phyloP scores from a whole-genome alignment of 2,329 filamentous ascomycete species.

The Aspergillus thermomutatus region DNA sequence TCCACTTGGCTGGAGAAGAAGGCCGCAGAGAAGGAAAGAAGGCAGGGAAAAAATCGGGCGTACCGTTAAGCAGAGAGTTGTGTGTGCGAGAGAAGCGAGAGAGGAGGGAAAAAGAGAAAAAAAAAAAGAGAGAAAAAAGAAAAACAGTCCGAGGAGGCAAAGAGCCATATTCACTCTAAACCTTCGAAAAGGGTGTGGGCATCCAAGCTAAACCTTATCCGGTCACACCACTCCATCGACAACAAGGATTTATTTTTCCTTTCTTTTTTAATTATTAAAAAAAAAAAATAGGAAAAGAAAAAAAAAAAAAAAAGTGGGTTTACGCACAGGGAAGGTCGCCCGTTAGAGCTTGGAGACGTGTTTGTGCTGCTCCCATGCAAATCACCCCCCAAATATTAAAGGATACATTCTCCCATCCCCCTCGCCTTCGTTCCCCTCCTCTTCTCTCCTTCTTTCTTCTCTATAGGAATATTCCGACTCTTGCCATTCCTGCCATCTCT shows the following conservation, averaged over 20 bases:
- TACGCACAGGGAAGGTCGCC: constrained; percentile 27
- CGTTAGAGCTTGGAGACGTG: constrained; percentile 27
- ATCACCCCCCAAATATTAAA: constrained; percentile 35
- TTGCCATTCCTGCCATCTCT: constrained; percentile 34
- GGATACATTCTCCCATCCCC: constrained; percentile 29
- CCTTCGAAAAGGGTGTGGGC: background rate
- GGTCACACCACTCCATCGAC: background rate
- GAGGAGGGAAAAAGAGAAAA: constrained; percentile 5
- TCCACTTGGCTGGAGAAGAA: constrained; percentile 10
- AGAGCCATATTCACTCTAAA: background rate
- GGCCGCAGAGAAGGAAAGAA: constrained; percentile 9
- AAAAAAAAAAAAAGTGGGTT: constrained; percentile 22
- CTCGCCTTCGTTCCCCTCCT: constrained; percentile 13
- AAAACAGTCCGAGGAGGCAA: background rate
- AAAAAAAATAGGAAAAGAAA: constrained; percentile 6
- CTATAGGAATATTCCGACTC: constrained; percentile 39
- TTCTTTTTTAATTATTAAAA: background rate
- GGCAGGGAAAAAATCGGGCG: constrained; percentile 11
- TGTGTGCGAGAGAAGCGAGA: constrained; percentile 10
- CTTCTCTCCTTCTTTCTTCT: constrained; percentile 19
- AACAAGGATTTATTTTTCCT: constrained; percentile 2
- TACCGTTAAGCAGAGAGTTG: constrained; percentile 17
- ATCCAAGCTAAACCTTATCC: background rate
- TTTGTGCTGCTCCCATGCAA: constrained; percentile 26
- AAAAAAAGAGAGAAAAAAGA: constrained; percentile 8